Base-by-base conservation (phyloP, 1,284 basidiomycete species). In the Malassezia restricta region DNA sequence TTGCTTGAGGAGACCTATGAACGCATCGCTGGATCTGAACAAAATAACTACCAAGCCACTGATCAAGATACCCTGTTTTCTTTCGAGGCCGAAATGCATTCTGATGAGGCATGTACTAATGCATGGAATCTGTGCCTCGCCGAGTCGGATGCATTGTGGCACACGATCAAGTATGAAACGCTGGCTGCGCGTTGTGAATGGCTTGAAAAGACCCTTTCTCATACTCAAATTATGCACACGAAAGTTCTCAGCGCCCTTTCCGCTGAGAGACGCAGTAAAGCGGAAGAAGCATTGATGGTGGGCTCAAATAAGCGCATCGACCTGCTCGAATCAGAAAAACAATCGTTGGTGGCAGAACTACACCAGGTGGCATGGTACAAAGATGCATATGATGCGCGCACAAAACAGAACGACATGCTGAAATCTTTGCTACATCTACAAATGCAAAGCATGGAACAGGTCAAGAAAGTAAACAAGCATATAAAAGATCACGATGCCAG, bases 361-460 rank as follows among this genome's bases (percentile, higher is more conserved):
- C 35, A 54, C 6, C 40, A 37, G 3, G 20, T 55, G 5, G 39
- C 47, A 9, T 50, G 47, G 47, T 55, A 41, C 37, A 27, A 55
- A 43, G 48, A 50, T 8, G 53, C 53, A 3, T 55, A 50, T 27
- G 43, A 49, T n/a, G 47, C 42, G 24, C 47, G 48, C 8, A 40
- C 33, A 14, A 29, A 33, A 8, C 53, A 55, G 33, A 30, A 27
- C 6, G 14, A 35, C 11, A n/a, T 55, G 24, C 53, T 55, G 1
- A 42, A 44, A 24, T 40, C 43, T 24, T 12, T 49, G 3, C 46
- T 41, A 1, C 17, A 47, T 15, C 11, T 39, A 12, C 32, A 47
- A 11, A 24, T 27, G 24, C n/a, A 38, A 24, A 24, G 38, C 15
- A 40, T 8, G n/a, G 9, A 17, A 9, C 9, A 6, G 9, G n/a